Conservation (phyloP, 208 protist species). For the Trypanosoma rangeli region DNA sequence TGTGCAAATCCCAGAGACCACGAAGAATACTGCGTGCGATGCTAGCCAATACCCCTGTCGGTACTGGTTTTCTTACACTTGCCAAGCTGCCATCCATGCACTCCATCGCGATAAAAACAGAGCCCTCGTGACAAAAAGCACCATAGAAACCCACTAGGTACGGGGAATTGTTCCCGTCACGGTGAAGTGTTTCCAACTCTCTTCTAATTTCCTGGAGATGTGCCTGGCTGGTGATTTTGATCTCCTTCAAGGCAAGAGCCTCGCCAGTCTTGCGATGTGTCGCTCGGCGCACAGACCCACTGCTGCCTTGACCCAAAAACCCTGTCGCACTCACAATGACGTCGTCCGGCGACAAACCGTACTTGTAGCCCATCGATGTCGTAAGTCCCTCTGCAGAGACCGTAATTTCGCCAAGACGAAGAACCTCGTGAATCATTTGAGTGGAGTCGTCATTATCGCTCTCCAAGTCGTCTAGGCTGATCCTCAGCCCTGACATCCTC, state of each 20-base stretch:
- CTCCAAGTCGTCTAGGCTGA: conserved; percentile 74
- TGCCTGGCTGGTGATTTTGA: conserved; percentile 73
- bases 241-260: conserved; percentile 82
- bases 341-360: conserved; percentile 77
- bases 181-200: conserved; percentile 85
- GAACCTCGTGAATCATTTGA: conserved; percentile 49
- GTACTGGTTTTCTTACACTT: conserved; percentile 55
- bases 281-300: conserved; percentile 74
- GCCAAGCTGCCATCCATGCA: conserved; percentile 90
- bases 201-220: conserved; percentile 80
- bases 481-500: conserved; percentile 54
- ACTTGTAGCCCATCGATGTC: conserved; percentile 45
- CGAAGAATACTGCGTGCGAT: conserved; percentile 80
- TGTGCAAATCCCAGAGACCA: conserved; percentile 89
- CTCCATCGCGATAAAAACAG: conserved; percentile 91
- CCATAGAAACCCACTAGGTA: conserved; percentile 88
- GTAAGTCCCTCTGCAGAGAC: conserved; percentile 78
- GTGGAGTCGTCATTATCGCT: conserved; percentile 39
- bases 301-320: conserved; percentile 81
- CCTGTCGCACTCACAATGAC: conserved; percentile 53
- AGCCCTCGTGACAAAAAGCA: conserved; percentile 87
- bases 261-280: conserved; percentile 56
- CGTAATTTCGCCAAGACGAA: conserved; percentile 72
- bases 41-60: conserved; percentile 49
- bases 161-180: conserved; percentile 30